These are phyloP conservation scores for Aphanocladium album DNA, from an alignment of 2,329 filamentous ascomycete species.

Conservation along the genomic window DNA sequence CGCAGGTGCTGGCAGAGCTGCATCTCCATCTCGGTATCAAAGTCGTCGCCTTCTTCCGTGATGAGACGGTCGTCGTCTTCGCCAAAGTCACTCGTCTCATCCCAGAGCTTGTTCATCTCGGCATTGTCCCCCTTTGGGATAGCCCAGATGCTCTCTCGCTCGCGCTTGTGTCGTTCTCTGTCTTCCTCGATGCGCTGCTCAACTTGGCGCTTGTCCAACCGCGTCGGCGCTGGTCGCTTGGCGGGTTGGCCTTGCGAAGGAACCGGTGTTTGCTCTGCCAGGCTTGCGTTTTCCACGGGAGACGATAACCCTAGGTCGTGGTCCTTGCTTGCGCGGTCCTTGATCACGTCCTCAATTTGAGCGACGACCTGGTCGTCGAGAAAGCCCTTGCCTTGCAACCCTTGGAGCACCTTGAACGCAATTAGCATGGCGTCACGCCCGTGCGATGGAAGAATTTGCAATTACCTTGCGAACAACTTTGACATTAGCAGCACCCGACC, in stretches of 20 bases:
- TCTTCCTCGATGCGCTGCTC: conserved; percentile 98
- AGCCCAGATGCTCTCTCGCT: conserved; percentile 91
- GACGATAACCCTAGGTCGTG: conserved; percentile 51
- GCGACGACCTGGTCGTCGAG: conserved; percentile 67
- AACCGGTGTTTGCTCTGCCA: conserved; percentile 37
- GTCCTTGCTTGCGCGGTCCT: conserved; percentile 65
- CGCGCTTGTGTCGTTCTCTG: conserved; percentile 84
- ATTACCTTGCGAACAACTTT: conserved; percentile 81
- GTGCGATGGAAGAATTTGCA: background rate
- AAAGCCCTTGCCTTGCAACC: conserved; percentile 65
- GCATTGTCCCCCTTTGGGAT: conserved; percentile 57
- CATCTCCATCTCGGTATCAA: conserved; percentile 37
- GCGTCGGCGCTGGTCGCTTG: conserved; percentile 29
- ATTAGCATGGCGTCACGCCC: background rate
- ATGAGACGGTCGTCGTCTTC: conserved; percentile 79
- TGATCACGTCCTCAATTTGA: conserved; percentile 79
- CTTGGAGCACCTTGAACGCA: conserved; percentile 56
- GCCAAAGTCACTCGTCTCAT: conserved; percentile 78
- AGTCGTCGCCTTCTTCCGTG: conserved; percentile 63
- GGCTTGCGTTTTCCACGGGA: conserved; percentile 39
- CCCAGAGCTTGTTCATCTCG: conserved; percentile 79
- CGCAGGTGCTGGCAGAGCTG: conserved; percentile 36
- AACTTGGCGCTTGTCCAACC: conserved; percentile 78
- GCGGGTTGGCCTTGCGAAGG: conserved; percentile 34
- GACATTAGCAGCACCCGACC: conserved; percentile 86